Evolutionary conservation across 73 alveolate species (phyloP).

Genomic region (Paramecium sexaurelia): DNA sequence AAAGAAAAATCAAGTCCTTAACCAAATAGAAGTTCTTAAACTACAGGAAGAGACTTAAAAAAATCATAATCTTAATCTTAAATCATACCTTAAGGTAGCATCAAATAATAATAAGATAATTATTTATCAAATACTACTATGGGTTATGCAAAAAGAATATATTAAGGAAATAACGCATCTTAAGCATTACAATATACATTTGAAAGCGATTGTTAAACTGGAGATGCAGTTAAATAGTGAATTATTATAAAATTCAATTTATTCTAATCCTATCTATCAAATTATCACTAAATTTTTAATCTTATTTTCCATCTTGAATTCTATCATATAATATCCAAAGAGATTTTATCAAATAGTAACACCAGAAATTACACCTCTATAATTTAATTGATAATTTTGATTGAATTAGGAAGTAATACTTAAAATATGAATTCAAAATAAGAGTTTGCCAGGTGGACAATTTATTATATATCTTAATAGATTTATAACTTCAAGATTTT

Average conservation of each 20-base stretch:
- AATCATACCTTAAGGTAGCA: not conserved
- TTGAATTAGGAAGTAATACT: not conserved
- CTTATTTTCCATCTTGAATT: not conserved
- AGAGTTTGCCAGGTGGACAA: not conserved
- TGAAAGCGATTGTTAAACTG: conserved; percentile 21
- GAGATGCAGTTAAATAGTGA: not conserved
- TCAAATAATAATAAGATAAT: not conserved
- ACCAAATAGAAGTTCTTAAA: not conserved
- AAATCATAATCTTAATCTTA: conserved; percentile 11
- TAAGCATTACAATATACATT: conserved; percentile 42
- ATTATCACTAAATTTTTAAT: not conserved
- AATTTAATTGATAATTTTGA: not conserved
- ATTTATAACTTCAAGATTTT: too few relatives aligned
- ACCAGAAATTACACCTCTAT: not conserved
- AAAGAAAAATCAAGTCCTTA: conserved; percentile 1
- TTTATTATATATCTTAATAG: too few relatives aligned
- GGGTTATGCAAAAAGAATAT: conserved; percentile 24
- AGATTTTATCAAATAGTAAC: too few relatives aligned
- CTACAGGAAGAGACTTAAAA: conserved; percentile 9
- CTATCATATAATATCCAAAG: too few relatives aligned
- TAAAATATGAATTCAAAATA: not conserved
- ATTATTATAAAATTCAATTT: not conserved
- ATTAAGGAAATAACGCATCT: conserved; percentile 9
- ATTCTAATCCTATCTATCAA: not conserved
- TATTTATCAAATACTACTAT: conserved; percentile 37